phyloP scores from a whole-genome alignment of 352 stramenopile genomes.

The Phytophthora crassamura region DNA sequence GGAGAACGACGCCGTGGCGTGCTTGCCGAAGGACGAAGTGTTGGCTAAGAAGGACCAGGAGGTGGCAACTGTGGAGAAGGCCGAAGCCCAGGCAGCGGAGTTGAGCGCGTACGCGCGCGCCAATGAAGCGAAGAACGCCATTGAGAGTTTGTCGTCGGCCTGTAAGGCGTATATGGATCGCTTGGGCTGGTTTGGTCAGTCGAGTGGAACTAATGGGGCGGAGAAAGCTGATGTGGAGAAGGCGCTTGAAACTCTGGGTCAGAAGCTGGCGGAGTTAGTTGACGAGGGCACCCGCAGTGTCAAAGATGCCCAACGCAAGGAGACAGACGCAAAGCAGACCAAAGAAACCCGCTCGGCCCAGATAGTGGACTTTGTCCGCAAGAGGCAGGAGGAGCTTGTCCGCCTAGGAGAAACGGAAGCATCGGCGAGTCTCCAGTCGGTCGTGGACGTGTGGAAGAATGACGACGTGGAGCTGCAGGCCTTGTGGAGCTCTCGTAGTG shows the following conservation, averaged over 20 bases:
- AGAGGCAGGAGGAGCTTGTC: conserved; percentile 41
- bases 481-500: conserved; percentile 33
- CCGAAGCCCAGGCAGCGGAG: conserved; percentile 19
- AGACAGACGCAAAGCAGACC: conserved; percentile 34
- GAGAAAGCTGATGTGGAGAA: conserved; percentile 26
- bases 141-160: conserved; percentile 48
- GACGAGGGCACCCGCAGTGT: conserved; percentile 33
- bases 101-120: conserved; percentile 41
- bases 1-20: conserved; percentile 29
- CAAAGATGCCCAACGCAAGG: conserved; percentile 25
- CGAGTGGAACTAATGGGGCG: conserved; percentile 14
- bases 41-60: conserved; percentile 33
- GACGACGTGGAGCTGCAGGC: conserved; percentile 44
- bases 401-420: conserved; percentile 35
- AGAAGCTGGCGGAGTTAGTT: conserved; percentile 24
- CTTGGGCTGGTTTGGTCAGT: conserved; percentile 42
- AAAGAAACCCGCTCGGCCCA: conserved; percentile 40
- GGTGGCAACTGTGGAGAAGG: conserved; percentile 27
- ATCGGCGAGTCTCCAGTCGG: conserved; percentile 42
- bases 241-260: conserved; percentile 34
- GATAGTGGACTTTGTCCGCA: conserved; percentile 43
- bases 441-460: conserved; percentile 42
- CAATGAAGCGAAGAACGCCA: conserved; percentile 46
- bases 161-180: conserved; percentile 49
- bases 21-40: conserved; percentile 19